These are phyloP conservation scores for Kokia cookei DNA, from an alignment of 441 rosid species.

Conservation along the genomic window DNA sequence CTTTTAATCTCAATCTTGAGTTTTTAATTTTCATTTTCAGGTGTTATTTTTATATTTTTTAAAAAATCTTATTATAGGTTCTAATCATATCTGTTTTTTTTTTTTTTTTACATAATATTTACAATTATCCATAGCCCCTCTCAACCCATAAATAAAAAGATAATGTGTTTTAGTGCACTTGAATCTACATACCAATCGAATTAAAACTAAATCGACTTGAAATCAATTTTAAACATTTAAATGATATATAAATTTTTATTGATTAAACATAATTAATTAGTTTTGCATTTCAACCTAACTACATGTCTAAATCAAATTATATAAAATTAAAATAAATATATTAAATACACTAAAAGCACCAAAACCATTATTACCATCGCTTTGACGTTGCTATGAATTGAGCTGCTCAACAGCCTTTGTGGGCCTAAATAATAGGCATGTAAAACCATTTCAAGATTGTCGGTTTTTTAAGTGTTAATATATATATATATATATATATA, in stretches of 20 bases:
- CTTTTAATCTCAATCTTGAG: neutral
- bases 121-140: fast-evolving
- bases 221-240: too few relatives aligned
- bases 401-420: neutral
- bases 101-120: too few relatives aligned
- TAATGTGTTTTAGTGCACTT: fast-evolving
- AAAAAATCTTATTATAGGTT: fast-evolving
- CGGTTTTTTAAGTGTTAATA: too few relatives aligned
- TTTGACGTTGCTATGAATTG: neutral
- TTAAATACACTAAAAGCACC: neutral
- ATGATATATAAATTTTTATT: too few relatives aligned
- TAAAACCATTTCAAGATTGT: too few relatives aligned
- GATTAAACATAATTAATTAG: too few relatives aligned
- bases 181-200: too few relatives aligned
- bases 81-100: fast-evolving
- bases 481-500: too few relatives aligned
- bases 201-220: too few relatives aligned
- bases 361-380: neutral
- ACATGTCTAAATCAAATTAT: too few relatives aligned
- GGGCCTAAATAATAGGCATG: neutral
- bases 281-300: too few relatives aligned
- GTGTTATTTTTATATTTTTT: neutral
- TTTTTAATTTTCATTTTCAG: neutral
- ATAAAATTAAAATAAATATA: neutral
- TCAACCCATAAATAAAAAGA: too few relatives aligned